Conservation (phyloP, 192 early-diverging fungal genomes). For the Linnemannia elongata region DNA sequence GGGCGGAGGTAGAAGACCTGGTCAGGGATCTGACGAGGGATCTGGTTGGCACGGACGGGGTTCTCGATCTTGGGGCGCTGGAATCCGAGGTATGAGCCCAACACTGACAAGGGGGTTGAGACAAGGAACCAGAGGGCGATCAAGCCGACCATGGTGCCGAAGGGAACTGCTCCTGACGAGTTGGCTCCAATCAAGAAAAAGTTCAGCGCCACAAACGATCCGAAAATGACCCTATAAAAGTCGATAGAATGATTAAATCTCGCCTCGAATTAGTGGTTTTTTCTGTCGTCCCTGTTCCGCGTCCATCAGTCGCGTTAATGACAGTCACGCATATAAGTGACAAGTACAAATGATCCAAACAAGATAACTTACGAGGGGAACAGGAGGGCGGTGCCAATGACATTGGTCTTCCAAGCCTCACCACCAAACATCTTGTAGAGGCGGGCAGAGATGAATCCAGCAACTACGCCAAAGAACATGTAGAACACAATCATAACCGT, state of each 20-base stretch:
- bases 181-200: slow-evolving; percentile 84
- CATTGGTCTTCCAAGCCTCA: slow-evolving; percentile 87
- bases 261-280: too few relatives aligned
- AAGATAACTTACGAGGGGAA: slow-evolving; percentile 76
- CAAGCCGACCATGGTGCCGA: slow-evolving; percentile 86
- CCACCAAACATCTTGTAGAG: slow-evolving; percentile 96
- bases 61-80: slow-evolving; percentile 76
- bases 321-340: neutral
- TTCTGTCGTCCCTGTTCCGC: too few relatives aligned
- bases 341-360: neutral
- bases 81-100: slow-evolving; percentile 82
- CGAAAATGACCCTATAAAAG: slow-evolving; percentile 64
- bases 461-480: slow-evolving; percentile 86
- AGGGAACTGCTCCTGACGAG: slow-evolving; percentile 92
- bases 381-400: slow-evolving; percentile 84
- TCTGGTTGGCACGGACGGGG: slow-evolving; percentile 92
- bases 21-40: slow-evolving; percentile 94
- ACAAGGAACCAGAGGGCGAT: slow-evolving; percentile 86
- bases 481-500: slow-evolving; percentile 96
- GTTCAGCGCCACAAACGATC: slow-evolving; percentile 80
- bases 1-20: slow-evolving; percentile 85
- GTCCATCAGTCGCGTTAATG: too few relatives aligned
- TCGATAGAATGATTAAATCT: neutral
- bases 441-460: slow-evolving; percentile 93
- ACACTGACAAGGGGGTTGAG: slow-evolving; percentile 85